These are phyloP conservation scores for Mucor velutinosus DNA, from an alignment of 371 early-diverging fungal species.

Conservation along the genomic window DNA sequence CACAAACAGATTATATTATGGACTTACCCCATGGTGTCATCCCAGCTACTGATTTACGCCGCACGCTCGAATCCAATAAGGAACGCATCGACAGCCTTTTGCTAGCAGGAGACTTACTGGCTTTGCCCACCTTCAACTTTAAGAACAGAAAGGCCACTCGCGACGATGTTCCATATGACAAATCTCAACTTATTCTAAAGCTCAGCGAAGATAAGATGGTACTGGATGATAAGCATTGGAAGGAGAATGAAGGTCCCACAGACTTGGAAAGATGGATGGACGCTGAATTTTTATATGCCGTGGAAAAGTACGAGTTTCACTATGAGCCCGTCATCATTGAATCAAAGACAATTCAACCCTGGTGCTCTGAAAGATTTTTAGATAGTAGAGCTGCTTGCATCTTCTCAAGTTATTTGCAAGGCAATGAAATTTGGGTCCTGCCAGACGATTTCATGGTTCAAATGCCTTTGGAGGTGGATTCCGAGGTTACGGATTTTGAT, in stretches of 20 bases:
- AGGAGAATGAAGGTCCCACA: conserved; percentile 48
- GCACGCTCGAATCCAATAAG: conserved; percentile 40
- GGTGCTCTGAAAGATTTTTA: conserved; percentile 54
- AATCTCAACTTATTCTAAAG: conserved; percentile 27
- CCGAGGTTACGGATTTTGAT: conserved; percentile 47
- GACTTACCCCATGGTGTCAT: conserved; percentile 42
- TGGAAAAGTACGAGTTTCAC: conserved; percentile 49
- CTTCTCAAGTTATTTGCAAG: conserved; percentile 44
- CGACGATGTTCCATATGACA: conserved; percentile 32
- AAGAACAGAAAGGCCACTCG: conserved; percentile 10
- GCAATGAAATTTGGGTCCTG: conserved; percentile 51
- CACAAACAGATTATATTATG: conserved; percentile 40
- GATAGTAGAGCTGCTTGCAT: conserved; percentile 52
- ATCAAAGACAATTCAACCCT: conserved; percentile 43
- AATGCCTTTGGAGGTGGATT: conserved; percentile 29
- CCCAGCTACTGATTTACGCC: conserved; percentile 42
- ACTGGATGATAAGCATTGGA: conserved; percentile 47
- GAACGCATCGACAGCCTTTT: conserved; percentile 35
- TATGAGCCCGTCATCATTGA: conserved; percentile 52
- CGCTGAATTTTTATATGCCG: conserved; percentile 36
- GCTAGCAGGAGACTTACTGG: conserved; percentile 40
- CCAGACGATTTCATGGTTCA: conserved; percentile 47
- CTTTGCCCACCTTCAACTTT: conserved; percentile 46
- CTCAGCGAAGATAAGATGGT: conserved; percentile 27
- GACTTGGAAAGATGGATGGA: conserved; percentile 41